These are phyloP conservation scores for Tagetes erecta DNA, from an alignment of 129 eudicot genomes.

Conservation along the genomic window DNA sequence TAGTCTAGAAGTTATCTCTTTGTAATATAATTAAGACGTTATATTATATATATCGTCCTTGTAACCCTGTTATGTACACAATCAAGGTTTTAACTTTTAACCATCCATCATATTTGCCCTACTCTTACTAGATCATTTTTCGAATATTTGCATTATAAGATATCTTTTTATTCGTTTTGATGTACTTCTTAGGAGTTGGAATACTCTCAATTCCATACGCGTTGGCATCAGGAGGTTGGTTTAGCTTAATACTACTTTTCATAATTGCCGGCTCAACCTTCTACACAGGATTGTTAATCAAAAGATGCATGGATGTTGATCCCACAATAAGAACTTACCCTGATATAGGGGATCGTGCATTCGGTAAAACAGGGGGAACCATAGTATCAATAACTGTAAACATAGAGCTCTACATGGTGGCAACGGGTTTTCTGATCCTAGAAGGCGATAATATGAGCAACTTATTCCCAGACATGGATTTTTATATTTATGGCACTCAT, in stretches of 20 bases:
- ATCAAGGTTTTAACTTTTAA: background rate
- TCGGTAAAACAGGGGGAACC: constrained; percentile 65
- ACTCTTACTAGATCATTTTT: background rate
- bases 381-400: constrained; percentile 58
- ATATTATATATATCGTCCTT: background rate
- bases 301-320: constrained; percentile 81
- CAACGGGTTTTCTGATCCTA: constrained; percentile 81
- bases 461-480: constrained; percentile 49
- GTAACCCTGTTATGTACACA: background rate
- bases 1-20: too few relatives aligned
- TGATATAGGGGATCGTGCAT: constrained; percentile 79
- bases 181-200: constrained; percentile 65
- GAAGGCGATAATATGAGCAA: constrained; percentile 80
- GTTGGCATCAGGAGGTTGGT: constrained; percentile 86
- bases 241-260: constrained; percentile 61
- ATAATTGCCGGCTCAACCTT: constrained; percentile 59
- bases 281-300: constrained; percentile 72
- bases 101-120: background rate
- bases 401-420: constrained; percentile 78
- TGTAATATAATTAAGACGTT: too few relatives aligned
- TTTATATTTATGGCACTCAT: constrained; percentile 39
- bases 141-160: background rate
- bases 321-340: constrained; percentile 68
- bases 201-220: constrained; percentile 84
- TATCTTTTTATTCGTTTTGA: background rate